Percentiles rank a stretch among this genome's conserved stretches.
Conservation (phyloP, 2,329 filamentous ascomycete species). For the Neurospora sp. region DNA sequence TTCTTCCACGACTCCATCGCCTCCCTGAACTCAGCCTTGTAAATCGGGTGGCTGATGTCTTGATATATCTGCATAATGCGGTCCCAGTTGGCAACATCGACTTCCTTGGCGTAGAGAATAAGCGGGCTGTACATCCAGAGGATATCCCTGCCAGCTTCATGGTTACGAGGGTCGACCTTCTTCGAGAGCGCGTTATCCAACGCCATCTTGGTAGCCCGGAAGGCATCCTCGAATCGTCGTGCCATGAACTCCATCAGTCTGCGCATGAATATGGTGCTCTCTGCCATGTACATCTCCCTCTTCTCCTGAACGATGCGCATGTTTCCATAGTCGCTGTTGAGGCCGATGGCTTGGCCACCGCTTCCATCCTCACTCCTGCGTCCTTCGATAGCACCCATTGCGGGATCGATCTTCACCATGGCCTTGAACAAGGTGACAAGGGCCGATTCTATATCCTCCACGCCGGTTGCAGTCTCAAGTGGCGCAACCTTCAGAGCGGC, state of each 20-base stretch:
- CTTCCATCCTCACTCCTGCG: slow-evolving; percentile 39
- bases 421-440: slow-evolving; percentile 81
- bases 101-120: slow-evolving; percentile 78
- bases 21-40: slow-evolving; percentile 72
- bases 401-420: slow-evolving; percentile 86
- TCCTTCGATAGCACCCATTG: slow-evolving; percentile 46
- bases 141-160: slow-evolving; percentile 59
- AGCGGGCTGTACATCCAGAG: slow-evolving; percentile 85
- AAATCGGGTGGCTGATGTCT: slow-evolving; percentile 62
- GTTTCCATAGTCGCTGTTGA: slow-evolving; percentile 67
- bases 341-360: slow-evolving; percentile 36
- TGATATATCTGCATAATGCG: slow-evolving; percentile 72
- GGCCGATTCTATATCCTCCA: slow-evolving; percentile 68
- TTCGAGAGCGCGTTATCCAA: slow-evolving; percentile 50
- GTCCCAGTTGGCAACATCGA: slow-evolving; percentile 74
- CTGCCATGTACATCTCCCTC: slow-evolving; percentile 75
- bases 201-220: slow-evolving; percentile 57
- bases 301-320: slow-evolving; percentile 95
- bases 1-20: slow-evolving; percentile 71
- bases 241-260: slow-evolving; percentile 75
- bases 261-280: slow-evolving; percentile 66
- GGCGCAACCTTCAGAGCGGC: slow-evolving; percentile 63
- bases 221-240: slow-evolving; percentile 66
- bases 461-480: slow-evolving; percentile 57
- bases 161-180: slow-evolving; percentile 61